A percentile compares a stretch with the other conserved stretches of the same genome.
These are phyloP conservation scores for Candida boidinii DNA, from an alignment of 805 yeast genomes.

Conservation along the genomic window DNA sequence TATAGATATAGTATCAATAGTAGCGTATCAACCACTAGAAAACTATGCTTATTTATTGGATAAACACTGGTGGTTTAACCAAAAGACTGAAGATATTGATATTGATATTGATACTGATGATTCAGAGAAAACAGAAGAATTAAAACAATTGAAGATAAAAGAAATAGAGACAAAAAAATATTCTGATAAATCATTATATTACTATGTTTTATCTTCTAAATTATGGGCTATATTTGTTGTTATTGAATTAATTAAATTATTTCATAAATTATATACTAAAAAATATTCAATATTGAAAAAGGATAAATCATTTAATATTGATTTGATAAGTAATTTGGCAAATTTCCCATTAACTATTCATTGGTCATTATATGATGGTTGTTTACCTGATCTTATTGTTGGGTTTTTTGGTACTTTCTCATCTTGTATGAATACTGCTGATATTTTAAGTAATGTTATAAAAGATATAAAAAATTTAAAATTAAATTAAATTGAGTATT, in stretches of 20 bases:
- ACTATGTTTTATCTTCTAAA: constrained; percentile 22
- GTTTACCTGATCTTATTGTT: constrained; percentile 21
- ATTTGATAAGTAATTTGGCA: constrained; percentile 21
- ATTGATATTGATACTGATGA: background rate
- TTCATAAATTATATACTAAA: constrained; percentile 2
- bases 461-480: constrained; percentile 7
- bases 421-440: constrained; percentile 14
- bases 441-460: constrained; percentile 13
- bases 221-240: constrained; percentile 28
- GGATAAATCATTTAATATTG: constrained; percentile 8
- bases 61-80: constrained; percentile 21
- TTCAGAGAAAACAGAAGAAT: background rate
- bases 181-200: constrained; percentile 16
- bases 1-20: constrained; percentile 17
- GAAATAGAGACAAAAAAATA: too few relatives aligned
- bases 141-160: too few relatives aligned
- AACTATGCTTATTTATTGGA: constrained; percentile 25
- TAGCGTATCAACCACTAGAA: constrained; percentile 25
- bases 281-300: constrained; percentile 5
- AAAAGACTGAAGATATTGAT: background rate
- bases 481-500: constrained; percentile 1
- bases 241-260: constrained; percentile 20
- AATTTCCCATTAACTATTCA: constrained; percentile 29
- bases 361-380: constrained; percentile 28
- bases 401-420: constrained; percentile 28